Conservation (phyloP, 2,329 filamentous ascomycete species). For the Dothideomycetes sp. region DNA sequence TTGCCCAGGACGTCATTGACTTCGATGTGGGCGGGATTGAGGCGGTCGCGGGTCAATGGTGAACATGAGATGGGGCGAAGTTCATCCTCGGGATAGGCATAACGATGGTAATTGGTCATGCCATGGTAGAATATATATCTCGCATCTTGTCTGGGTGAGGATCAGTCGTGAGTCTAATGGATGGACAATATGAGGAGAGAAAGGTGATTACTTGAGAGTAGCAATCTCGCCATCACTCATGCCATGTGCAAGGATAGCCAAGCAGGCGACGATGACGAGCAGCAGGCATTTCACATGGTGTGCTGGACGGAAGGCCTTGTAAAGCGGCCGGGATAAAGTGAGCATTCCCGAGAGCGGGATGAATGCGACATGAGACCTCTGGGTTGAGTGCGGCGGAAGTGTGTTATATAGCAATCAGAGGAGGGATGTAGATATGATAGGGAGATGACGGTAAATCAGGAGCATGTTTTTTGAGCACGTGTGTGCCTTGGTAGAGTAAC, state of each 20-base stretch:
- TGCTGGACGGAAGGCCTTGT: conserved; percentile 9
- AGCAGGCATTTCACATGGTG: conserved; percentile 18
- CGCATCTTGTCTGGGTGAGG: conserved; percentile 30
- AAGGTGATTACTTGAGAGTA: conserved; percentile 22
- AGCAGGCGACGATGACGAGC: conserved; percentile 17
- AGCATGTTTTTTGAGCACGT: too few relatives aligned
- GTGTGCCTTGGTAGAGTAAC: too few relatives aligned
- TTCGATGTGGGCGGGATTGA: conserved; percentile 69
- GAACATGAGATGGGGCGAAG: conserved; percentile 75
- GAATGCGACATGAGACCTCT: not conserved
- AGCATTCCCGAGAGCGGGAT: not conserved
- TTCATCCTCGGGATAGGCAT: conserved; percentile 95
- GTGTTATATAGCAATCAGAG: too few relatives aligned
- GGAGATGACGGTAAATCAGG: too few relatives aligned
- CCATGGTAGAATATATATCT: conserved; percentile 89
- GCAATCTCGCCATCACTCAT: conserved; percentile 34
- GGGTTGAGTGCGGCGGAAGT: too few relatives aligned
- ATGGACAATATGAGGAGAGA: not conserved
- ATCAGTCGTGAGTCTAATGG: not conserved
- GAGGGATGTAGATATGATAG: too few relatives aligned
- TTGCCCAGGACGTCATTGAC: conserved; percentile 95
- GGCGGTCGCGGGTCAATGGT: conserved; percentile 72
- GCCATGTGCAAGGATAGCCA: conserved; percentile 24
- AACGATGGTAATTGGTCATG: conserved; percentile 84
- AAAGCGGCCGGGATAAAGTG: conserved; percentile 9